Evolutionary conservation across 1,284 basidiomycete species (phyloP), one percentile per base, ranked within the genome.

Genomic region (Cryptococcus maquisensis): DNA sequence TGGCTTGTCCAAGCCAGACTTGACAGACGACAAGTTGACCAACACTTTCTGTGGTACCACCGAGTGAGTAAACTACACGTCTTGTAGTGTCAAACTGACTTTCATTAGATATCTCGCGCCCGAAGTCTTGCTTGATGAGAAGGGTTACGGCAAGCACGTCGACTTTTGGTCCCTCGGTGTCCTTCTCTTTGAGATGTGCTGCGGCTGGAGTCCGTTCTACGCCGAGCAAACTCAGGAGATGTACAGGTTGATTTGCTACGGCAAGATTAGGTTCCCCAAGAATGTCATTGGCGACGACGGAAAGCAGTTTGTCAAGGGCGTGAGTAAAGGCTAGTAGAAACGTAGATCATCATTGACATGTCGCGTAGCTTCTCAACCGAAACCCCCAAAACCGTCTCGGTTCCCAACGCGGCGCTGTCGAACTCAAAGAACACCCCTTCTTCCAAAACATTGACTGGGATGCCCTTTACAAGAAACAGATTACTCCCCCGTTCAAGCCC

Each of bases 161-260:
- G 96, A 99, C 74, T 98, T 98, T 74, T 99, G 96, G 96, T 91
- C 87, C 48, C 79, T 98, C 12, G 94, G 93, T 48, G 92, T 94
- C 16, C 80, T 91, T 41, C 79, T 94, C 35, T 94, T 94, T 68
- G 91, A 94, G 77, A 98, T 99, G 96, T 98, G 95, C 74, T 98
- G 96, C 68, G 96, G 96, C 16, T 98, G 96, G 96, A 93, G 89
- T 74, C 96, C 96, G 37, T 99, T 99, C 79, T 99, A 98, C 71
- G 95, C 95, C 15, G 96, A 98, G 69, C 96, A 98, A 73, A 98
- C 93, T 16, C 95, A 99, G 75, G 91, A 97, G 77, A 99, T 99
- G 96, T 99, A 99, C 81, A 93, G 82, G 90, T 95, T 79, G 54
- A 98, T 99, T 65, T 98, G 93, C 49, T 74, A 74, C 76, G 96